Conservation (phyloP, 116 monocot species). For the Phalaenopsis hybrid region DNA sequence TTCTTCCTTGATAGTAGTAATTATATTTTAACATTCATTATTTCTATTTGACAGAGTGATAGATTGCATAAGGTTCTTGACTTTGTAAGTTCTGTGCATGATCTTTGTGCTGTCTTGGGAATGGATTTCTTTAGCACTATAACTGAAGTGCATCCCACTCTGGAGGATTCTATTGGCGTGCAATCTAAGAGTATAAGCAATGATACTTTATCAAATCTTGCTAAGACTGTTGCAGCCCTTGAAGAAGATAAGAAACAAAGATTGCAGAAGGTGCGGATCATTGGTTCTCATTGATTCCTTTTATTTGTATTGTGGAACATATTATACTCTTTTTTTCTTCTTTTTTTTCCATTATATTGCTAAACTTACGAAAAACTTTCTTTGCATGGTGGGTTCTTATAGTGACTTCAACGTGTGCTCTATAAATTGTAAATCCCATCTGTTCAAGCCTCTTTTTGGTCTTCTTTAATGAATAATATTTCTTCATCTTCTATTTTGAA, state of each 20-base stretch:
- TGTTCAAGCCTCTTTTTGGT: too few species aligned
- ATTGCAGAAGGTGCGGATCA: conserved; percentile 53
- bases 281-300: neutral
- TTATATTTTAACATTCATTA: conserved; percentile 7
- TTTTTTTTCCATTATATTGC: neutral
- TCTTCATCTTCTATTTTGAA: too few species aligned
- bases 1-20: neutral
- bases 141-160: conserved; percentile 82
- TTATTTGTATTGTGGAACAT: neutral
- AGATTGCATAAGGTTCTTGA: conserved; percentile 70
- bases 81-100: conserved; percentile 75
- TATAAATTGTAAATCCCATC: neutral
- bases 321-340: neutral
- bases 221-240: conserved; percentile 44
- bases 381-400: neutral
- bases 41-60: conserved; percentile 55
- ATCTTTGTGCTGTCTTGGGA: conserved; percentile 86
- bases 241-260: conserved; percentile 73
- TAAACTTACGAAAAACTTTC: neutral
- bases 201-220: conserved; percentile 70
- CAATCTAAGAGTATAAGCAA: conserved; percentile 94
- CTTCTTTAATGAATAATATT: too few species aligned
- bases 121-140: conserved; percentile 86
- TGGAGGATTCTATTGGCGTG: conserved; percentile 61
- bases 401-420: neutral